phyloP scores from a whole-genome alignment of 768 basidiomycete genomes.

The Sutorius australiensis region DNA sequence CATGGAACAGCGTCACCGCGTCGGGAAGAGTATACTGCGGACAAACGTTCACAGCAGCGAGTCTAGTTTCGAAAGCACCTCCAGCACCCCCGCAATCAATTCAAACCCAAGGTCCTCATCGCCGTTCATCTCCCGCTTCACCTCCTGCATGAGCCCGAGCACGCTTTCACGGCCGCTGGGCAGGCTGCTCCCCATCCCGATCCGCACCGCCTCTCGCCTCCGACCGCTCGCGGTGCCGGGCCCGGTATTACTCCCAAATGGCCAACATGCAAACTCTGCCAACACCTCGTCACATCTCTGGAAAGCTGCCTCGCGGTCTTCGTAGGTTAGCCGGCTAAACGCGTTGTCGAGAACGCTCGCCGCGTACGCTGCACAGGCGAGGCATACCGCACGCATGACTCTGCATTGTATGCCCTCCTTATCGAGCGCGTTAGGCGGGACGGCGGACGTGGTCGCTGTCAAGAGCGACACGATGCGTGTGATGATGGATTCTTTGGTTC shows the following conservation, averaged over 20 bases:
- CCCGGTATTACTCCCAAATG: slow-evolving; percentile 55
- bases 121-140: slow-evolving; percentile 62
- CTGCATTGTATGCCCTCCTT: slow-evolving; percentile 80
- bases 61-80: slow-evolving; percentile 91
- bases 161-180: slow-evolving; percentile 61
- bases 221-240: slow-evolving; percentile 35
- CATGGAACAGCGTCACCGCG: background rate
- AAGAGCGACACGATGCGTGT: slow-evolving; percentile 71
- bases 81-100: slow-evolving; percentile 86
- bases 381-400: slow-evolving; percentile 72
- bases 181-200: slow-evolving; percentile 53
- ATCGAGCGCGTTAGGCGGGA: slow-evolving; percentile 71
- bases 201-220: slow-evolving; percentile 41
- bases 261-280: slow-evolving; percentile 88
- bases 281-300: slow-evolving; percentile 91
- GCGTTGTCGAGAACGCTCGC: slow-evolving; percentile 96
- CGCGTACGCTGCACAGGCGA: slow-evolving; percentile 90
- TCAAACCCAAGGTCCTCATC: slow-evolving; percentile 88
- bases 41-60: slow-evolving; percentile 39
- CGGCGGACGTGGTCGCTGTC: slow-evolving; percentile 75
- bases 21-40: background rate
- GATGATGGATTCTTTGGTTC: slow-evolving; percentile 84
- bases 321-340: slow-evolving; percentile 82
- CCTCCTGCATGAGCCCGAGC: slow-evolving; percentile 70
- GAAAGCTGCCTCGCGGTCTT: slow-evolving; percentile 91